A percentile compares a stretch with the other conserved stretches of the same genome.
Conservation (phyloP, 1,284 basidiomycete species). For the Phellinidium pouzarii region DNA sequence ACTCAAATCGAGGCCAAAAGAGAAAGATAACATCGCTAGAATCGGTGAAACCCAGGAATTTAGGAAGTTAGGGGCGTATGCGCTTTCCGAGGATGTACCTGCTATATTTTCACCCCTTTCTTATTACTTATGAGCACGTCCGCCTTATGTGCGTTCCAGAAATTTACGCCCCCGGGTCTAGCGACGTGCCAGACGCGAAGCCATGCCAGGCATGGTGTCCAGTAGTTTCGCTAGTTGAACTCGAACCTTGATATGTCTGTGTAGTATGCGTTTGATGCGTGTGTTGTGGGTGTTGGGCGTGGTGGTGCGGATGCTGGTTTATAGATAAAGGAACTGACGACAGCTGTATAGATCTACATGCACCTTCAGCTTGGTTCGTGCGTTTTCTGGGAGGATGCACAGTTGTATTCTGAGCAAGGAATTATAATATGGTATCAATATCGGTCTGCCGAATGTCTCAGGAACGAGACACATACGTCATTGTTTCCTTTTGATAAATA, state of each 20-base stretch:
- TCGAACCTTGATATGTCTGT: neutral
- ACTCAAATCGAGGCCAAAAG: no score
- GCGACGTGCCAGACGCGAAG: neutral
- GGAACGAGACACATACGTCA: constrained; percentile 8
- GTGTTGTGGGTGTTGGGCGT: neutral
- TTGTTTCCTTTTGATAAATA: constrained; percentile 2
- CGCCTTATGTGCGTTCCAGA: no score
- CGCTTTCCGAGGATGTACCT: no score
- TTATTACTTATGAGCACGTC: no score
- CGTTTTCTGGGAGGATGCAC: constrained; percentile 13
- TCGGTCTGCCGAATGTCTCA: neutral
- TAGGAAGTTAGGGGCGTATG: no score
- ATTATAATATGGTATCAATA: neutral
- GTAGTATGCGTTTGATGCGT: neutral
- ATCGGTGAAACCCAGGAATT: no score
- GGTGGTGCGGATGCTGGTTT: constrained; percentile 1
- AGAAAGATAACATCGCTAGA: no score
- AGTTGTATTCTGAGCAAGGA: constrained; percentile 1
- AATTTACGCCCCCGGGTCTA: neutral
- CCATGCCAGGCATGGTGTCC: neutral
- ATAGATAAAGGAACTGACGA: neutral
- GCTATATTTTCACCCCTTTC: no score
- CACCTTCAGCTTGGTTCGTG: constrained; percentile 6
- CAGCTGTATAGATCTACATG: neutral
- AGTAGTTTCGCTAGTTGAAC: neutral